Evolutionary conservation across 768 basidiomycete genomes (phyloP), one percentile per base, ranked within the genome.

Genomic region (Mycena epipterygia): DNA sequence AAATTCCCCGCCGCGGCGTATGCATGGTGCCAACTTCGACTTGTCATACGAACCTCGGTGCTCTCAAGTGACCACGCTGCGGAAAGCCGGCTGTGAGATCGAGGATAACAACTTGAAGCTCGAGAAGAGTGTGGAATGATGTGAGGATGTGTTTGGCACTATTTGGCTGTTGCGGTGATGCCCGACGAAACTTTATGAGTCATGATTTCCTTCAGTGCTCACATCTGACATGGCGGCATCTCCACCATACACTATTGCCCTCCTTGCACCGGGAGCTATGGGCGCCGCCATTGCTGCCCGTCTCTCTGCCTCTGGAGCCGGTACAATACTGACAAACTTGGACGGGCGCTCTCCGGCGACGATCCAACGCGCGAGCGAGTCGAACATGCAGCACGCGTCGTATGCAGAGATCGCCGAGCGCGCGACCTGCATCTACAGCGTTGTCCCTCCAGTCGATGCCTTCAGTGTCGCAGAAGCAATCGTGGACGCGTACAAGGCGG

Each of bases 361-460:
- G 0, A 74, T 74, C 39, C 72, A 75, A 56, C 84, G 85, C 5
- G 86, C 87, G 9, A 68, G 48, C 27, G 82, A 80, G 2, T 82
- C 84, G 16, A 84, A 86, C 25, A 83, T 87, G 84, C 66, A 81
- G 13, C 79, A 85, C 71, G 78, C 81, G 1, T 64, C 84, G 23
- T 76, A 85, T 70, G 42, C 67, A 1, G 83, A 86, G 5, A 82
- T 88, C 39, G 72, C 77, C 21, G 30, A 66, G 3, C 76, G 76
- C 12, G 77, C 83, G 2, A 53, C 77, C 16, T 84, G 84, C 78
- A 80, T 88, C 48, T 74, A 87, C 39, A 87, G 85, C 70, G 83
- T 88, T 64, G 76, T 88, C 14, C 88, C 85, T 0, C 89, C 87
- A 8, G 79, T 79, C 60, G 82, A 83, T 4, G 83, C 84, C 0